phyloP scores from a whole-genome alignment of 805 yeast species.

The Starmerella bombicola region DNA sequence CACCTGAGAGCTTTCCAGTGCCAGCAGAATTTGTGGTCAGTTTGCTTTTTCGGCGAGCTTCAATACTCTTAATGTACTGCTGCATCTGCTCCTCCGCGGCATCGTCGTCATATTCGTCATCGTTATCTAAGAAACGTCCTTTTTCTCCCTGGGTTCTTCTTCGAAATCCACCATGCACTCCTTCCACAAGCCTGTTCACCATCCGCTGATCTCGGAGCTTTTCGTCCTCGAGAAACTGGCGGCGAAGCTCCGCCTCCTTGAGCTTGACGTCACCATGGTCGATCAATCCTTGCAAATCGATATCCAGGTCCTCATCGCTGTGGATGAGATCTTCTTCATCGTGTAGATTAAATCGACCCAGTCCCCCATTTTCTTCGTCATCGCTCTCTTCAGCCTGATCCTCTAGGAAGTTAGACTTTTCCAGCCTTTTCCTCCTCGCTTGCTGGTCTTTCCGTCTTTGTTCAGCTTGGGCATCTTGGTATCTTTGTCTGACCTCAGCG shows the following conservation, averaged over 20 bases:
- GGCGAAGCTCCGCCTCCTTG: slow-evolving; percentile 8
- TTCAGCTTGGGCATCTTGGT: slow-evolving; percentile 6
- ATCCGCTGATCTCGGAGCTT: slow-evolving; percentile 16
- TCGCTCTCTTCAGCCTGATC: slow-evolving; percentile 23
- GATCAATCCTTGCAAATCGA: slow-evolving; percentile 17
- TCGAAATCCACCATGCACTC: slow-evolving; percentile 21
- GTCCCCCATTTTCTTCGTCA: slow-evolving; percentile 19
- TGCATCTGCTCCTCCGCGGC: slow-evolving; percentile 2
- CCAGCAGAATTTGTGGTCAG: slow-evolving; percentile 11
- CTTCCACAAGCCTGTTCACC: slow-evolving; percentile 17
- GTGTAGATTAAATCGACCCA: neutral
- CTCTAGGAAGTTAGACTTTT: slow-evolving; percentile 11
- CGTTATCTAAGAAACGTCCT: slow-evolving; percentile 12
- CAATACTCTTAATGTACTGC: slow-evolving; percentile 2
- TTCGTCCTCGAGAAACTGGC: slow-evolving; percentile 17
- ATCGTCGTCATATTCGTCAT: slow-evolving; percentile 5
- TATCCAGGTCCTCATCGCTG: slow-evolving; percentile 12
- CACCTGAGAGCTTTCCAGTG: slow-evolving; percentile 17
- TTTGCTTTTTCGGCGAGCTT: slow-evolving; percentile 8
- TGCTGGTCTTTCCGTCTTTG: neutral
- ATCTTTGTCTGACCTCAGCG: slow-evolving; percentile 15
- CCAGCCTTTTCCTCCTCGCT: no score
- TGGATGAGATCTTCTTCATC: slow-evolving; percentile 13
- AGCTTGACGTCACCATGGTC: slow-evolving; percentile 10
- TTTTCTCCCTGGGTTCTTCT: slow-evolving; percentile 11